These are phyloP conservation scores for Lactarius sanguifluus DNA, from an alignment of 768 basidiomycete genomes.

Conservation along the genomic window DNA sequence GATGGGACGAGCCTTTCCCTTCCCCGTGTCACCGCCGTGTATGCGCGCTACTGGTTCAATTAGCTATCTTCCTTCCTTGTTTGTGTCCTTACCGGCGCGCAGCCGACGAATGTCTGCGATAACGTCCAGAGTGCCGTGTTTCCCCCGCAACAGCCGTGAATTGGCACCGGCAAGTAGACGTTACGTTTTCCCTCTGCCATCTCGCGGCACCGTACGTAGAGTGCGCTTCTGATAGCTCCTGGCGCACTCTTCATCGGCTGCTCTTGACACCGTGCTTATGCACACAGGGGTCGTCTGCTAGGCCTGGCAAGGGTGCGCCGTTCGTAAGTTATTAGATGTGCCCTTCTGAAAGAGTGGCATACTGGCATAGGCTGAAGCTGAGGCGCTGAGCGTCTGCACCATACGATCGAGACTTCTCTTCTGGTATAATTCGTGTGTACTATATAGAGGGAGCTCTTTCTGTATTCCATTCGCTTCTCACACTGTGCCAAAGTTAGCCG, in stretches of 20 bases:
- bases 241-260: not conserved
- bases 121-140: not conserved
- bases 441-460: not conserved
- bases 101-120: not conserved
- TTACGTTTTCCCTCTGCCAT: conserved; percentile 8
- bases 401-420: conserved; percentile 7
- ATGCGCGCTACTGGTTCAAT: too few relatives aligned
- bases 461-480: not conserved
- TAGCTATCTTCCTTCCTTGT: not conserved
- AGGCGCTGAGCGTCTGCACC: not conserved
- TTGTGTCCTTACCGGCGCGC: not conserved
- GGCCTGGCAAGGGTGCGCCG: not conserved
- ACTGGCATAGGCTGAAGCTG: not conserved
- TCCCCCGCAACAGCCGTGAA: not conserved
- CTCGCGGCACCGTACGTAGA: not conserved
- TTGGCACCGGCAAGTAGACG: not conserved
- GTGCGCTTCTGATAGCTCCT: not conserved
- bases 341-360: not conserved
- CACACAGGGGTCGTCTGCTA: not conserved
- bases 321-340: not conserved
- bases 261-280: not conserved
- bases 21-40: not conserved
- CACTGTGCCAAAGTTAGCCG: not conserved
- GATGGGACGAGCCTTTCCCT: not conserved
- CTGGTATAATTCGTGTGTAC: not conserved